phyloP scores from a whole-genome alignment of 352 stramenopile species.

The Phytophthora cryptogea region DNA sequence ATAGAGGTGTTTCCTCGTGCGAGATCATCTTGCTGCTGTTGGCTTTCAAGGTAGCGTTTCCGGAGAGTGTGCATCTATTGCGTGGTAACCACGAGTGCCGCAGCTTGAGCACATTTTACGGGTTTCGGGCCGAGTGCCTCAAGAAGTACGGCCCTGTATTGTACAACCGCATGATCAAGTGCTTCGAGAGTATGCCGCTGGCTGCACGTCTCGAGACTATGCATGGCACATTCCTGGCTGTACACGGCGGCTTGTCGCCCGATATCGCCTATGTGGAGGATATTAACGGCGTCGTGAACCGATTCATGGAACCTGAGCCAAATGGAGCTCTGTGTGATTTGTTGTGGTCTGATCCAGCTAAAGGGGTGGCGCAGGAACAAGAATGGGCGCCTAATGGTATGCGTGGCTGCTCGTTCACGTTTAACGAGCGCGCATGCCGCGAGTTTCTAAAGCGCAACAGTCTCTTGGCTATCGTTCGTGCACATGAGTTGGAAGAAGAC shows the following conservation, averaged over 20 bases:
- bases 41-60: slow-evolving; percentile 98
- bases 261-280: slow-evolving; percentile 73
- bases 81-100: slow-evolving; percentile 99
- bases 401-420: slow-evolving; percentile 83
- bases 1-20: slow-evolving; percentile 95
- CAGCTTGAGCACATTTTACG: slow-evolving; percentile 99
- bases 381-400: slow-evolving; percentile 68
- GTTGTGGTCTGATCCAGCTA: slow-evolving; percentile 99
- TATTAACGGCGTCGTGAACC: slow-evolving; percentile 75
- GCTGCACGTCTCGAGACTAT: slow-evolving; percentile 64
- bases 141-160: slow-evolving; percentile 76
- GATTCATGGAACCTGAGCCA: slow-evolving; percentile 79
- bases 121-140: slow-evolving; percentile 99
- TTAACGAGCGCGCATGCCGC: slow-evolving; percentile 66
- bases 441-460: slow-evolving; percentile 72
- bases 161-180: slow-evolving; percentile 86
- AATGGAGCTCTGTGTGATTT: slow-evolving; percentile 98
- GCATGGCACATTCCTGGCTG: slow-evolving; percentile 64
- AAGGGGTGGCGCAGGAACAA: slow-evolving; percentile 56
- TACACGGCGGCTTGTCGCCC: slow-evolving; percentile 79
- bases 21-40: slow-evolving; percentile 98
- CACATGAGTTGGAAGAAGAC: slow-evolving; percentile 80
- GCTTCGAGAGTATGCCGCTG: slow-evolving; percentile 83
- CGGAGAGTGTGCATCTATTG: slow-evolving; percentile 98
- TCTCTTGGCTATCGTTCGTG: slow-evolving; percentile 73